Evolutionary conservation across 192 early-diverging fungal species (phyloP), one percentile per base, ranked within the genome.

Genomic region (Hyaloraphidium curvatum): DNA sequence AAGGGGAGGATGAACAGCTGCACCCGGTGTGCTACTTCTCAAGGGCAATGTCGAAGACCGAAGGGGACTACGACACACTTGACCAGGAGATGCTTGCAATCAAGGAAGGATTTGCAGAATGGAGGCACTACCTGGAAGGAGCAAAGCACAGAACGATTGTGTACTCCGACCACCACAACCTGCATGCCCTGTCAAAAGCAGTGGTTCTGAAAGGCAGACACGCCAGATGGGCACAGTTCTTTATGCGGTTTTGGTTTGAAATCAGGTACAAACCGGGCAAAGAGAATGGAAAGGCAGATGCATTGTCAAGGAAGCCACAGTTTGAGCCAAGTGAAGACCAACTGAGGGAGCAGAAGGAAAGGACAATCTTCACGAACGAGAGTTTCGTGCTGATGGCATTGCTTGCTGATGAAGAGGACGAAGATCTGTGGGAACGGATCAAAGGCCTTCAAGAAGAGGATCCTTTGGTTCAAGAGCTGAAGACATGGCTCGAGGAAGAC

Each of bases 21-120:
- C n/a, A n/a, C n/a, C n/a, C n/a, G n/a, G n/a, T n/a, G n/a, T n/a
- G n/a, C n/a, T n/a, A n/a, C n/a, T n/a, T n/a, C n/a, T n/a, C n/a
- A n/a, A n/a, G n/a, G n/a, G n/a, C n/a, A n/a, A n/a, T n/a, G n/a
- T n/a, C n/a, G n/a, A n/a, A n/a, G 1, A 51, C 66, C 25, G 41
- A 70, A 55, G 28, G 40, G 1, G 63, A 66, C 51, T 69, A 70
- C 31, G 30, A 39, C 0, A 70, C 62, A 9, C 52, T 56, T 56
- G 66, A 39, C 30, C 57, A 30, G 13, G 73, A 75, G 39, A 52
- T 68, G 0, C 40, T 71, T 0, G 72, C 66, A 13, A 65, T 74
- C 19, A 27, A 65, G 9, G 55, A 63, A 30, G 21, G 60, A 2
- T 60, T 75, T 29, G 52, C 35, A 17, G 14, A 61, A 3, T 74